Percentiles rank a stretch among this genome's conserved stretches.
phyloP scores from a whole-genome alignment of 306 rosid species.

The Phaseolus lunatus region DNA sequence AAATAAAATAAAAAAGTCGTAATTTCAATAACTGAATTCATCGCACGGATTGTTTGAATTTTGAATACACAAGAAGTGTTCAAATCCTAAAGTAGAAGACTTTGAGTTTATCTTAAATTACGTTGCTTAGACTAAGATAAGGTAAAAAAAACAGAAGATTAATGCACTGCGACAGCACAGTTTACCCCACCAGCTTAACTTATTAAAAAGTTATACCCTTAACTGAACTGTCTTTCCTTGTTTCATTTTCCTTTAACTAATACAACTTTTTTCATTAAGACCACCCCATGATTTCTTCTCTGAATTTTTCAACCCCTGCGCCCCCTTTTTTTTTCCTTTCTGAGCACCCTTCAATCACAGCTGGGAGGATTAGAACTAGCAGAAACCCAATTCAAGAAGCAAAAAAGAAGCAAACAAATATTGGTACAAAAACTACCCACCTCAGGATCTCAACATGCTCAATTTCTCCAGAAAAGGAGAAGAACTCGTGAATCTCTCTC shows the following conservation, averaged over 20 bases:
- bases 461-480: conserved; percentile 91
- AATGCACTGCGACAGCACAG: not conserved
- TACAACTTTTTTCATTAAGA: conserved; percentile 22
- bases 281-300: conserved; percentile 33
- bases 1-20: not conserved
- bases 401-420: not conserved
- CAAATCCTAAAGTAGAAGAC: conserved; percentile 23
- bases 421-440: conserved; percentile 41
- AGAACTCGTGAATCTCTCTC: conserved; percentile 95
- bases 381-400: conserved; percentile 28
- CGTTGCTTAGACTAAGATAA: not conserved
- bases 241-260: not conserved
- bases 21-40: conserved; percentile 28
- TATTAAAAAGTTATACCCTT: not conserved
- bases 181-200: not conserved
- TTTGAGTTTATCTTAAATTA: conserved; percentile 10
- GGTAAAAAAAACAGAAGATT: conserved; percentile 8
- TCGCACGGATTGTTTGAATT: conserved; percentile 29
- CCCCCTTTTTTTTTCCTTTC: conserved; percentile 6
- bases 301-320: not conserved
- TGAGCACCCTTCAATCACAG: conserved; percentile 33
- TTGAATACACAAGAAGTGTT: not conserved
- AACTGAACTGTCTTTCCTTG: not conserved
- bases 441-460: conserved; percentile 79
- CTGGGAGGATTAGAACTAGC: not conserved